These are phyloP conservation scores for Phanerochaete carnosa DNA, from an alignment of 768 basidiomycete genomes.

Conservation along the genomic window DNA sequence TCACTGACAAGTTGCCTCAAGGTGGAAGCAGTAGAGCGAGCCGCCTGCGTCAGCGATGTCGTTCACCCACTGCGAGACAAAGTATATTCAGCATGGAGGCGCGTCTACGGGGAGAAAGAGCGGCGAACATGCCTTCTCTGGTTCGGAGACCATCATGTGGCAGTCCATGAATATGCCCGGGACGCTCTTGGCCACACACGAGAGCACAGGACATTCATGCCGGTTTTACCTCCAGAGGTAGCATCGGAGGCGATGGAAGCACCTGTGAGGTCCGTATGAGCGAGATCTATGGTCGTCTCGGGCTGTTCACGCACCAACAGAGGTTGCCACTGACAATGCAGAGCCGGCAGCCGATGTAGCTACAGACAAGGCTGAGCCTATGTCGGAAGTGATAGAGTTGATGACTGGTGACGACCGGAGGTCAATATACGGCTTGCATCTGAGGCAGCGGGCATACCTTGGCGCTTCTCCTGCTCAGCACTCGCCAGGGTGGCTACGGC, in stretches of 20 bases:
- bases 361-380: slow-evolving; percentile 17
- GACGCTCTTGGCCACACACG: slow-evolving; percentile 79
- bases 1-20: slow-evolving; percentile 81
- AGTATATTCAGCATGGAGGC: background rate
- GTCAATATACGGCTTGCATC: no score
- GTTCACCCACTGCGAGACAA: slow-evolving; percentile 76
- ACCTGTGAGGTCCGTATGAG: background rate
- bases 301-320: slow-evolving; percentile 8
- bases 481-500: slow-evolving; percentile 34
- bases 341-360: slow-evolving; percentile 15
- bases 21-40: slow-evolving; percentile 92
- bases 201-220: slow-evolving; percentile 83
- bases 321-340: slow-evolving; percentile 31
- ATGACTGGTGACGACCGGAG: slow-evolving; percentile 21
- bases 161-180: slow-evolving; percentile 99
- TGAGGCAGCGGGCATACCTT: slow-evolving; percentile 31
- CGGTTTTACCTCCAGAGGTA: no score
- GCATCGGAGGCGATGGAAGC: no score
- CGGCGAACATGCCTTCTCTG: slow-evolving; percentile 62
- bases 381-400: slow-evolving; percentile 35
- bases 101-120: background rate
- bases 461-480: slow-evolving; percentile 38
- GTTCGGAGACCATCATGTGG: slow-evolving; percentile 99
- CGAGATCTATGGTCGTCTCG: background rate
- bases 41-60: slow-evolving; percentile 96